Percentiles rank a stretch among this genome's conserved stretches.
Conservation (phyloP, 176 grass and related monocot genomes). For the Oryza officinalis region DNA sequence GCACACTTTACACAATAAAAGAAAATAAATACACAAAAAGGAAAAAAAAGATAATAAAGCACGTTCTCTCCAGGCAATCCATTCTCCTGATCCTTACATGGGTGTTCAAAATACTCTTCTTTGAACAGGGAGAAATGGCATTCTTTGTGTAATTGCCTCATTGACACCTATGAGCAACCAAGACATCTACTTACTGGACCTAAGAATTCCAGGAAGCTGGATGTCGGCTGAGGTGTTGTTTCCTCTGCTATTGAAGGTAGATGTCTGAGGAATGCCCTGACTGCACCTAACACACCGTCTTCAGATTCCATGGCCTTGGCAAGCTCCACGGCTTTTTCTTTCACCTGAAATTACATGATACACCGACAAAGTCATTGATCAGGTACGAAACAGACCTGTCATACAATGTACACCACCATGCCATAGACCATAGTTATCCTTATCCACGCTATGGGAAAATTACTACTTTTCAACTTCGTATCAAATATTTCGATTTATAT, state of each 20-base stretch:
- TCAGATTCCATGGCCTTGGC: conserved; percentile 82
- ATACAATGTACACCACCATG: not conserved
- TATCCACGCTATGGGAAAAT: not conserved
- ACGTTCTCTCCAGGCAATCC: not conserved
- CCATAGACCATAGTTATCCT: not conserved
- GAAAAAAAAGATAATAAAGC: not conserved
- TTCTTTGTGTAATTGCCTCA: not conserved
- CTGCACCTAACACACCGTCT: conserved; percentile 76
- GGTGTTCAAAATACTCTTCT: not conserved
- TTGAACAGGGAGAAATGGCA: not conserved
- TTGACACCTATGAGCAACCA: conserved; percentile 47
- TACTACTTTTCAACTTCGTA: not conserved
- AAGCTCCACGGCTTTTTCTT: conserved; percentile 67
- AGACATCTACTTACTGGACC: conserved; percentile 49
- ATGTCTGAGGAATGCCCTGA: conserved; percentile 84
- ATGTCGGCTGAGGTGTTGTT: not conserved
- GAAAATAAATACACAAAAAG: not conserved
- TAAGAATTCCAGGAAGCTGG: conserved; percentile 31
- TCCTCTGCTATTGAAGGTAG: conserved; percentile 46
- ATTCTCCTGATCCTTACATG: not conserved
- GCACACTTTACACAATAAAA: conserved; percentile 8
- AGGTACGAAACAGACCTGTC: not conserved
- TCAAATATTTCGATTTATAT: too few species aligned
- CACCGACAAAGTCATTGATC: not conserved
- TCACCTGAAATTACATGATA: conserved; percentile 54